Evolutionary conservation across 2,329 filamentous ascomycete species (phyloP).

Genomic region (Chaetomiaceae sp.): DNA sequence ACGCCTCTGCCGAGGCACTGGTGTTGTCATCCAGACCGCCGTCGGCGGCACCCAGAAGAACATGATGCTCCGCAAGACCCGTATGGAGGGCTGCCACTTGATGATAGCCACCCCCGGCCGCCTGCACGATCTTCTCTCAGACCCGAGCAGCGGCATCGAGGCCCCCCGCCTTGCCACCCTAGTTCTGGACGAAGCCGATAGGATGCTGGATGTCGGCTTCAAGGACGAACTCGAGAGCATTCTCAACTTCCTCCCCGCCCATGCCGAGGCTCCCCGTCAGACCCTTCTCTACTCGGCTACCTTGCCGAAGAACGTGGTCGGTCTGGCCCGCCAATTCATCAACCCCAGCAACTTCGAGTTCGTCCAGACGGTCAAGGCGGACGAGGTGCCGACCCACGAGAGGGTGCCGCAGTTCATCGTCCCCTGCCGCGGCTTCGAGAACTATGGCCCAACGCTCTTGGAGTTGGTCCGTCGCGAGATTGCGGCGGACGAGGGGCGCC

Average conservation of each 20-base stretch:
- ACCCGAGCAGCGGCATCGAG: conserved; percentile 54
- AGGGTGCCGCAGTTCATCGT: conserved; percentile 76
- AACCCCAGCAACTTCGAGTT: conserved; percentile 77
- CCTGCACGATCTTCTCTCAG: conserved; percentile 71
- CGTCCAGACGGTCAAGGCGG: conserved; percentile 75
- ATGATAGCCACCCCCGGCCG: conserved; percentile 88
- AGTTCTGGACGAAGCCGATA: conserved; percentile 94
- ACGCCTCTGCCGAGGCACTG: conserved; percentile 59
- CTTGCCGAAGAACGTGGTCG: conserved; percentile 75
- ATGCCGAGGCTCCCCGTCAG: conserved; percentile 62
- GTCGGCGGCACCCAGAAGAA: conserved; percentile 85
- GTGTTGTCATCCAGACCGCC: conserved; percentile 64
- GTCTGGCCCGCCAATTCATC: conserved; percentile 70
- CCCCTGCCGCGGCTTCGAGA: conserved; percentile 61
- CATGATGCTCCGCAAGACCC: conserved; percentile 60
- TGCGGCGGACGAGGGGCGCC: conserved; percentile 37
- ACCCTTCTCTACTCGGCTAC: conserved; percentile 96
- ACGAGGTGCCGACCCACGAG: conserved; percentile 81
- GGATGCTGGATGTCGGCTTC: conserved; percentile 95
- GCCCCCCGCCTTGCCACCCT: conserved; percentile 84
- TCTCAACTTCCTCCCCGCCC: conserved; percentile 55
- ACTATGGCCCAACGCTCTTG: conserved; percentile 67
- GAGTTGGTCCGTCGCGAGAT: conserved; percentile 64
- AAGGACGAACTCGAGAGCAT: conserved; percentile 59
- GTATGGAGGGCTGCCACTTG: conserved; percentile 74